Conservation (phyloP, 2,329 filamentous ascomycete species). For the Endothia cerciana region DNA sequence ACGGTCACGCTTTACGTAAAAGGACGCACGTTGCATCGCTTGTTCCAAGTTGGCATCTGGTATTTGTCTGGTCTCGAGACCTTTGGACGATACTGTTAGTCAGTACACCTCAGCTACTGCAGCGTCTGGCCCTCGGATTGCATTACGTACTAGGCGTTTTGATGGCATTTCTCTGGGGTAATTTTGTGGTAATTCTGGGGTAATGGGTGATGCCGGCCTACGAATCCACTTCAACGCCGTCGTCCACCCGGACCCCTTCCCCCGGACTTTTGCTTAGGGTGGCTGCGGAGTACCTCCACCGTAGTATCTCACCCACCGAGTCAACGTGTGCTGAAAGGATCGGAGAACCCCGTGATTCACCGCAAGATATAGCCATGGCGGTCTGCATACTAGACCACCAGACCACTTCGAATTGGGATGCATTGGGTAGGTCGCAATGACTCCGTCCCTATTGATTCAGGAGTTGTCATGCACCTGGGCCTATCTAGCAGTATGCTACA, state of each 20-base stretch:
- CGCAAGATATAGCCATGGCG: neutral
- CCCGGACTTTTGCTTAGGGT: neutral
- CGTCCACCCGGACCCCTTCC: too few relatives aligned
- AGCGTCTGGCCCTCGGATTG: slow-evolving; percentile 2
- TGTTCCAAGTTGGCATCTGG: neutral
- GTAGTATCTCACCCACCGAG: neutral
- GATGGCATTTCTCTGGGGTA: slow-evolving; percentile 25
- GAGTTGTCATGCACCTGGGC: neutral
- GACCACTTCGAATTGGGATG: neutral
- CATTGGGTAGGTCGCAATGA: neutral
- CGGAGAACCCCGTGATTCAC: neutral
- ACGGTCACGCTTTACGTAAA: slow-evolving; percentile 26
- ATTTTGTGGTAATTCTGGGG: slow-evolving; percentile 29
- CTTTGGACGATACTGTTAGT: slow-evolving; percentile 1
- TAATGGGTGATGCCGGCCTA: slow-evolving; percentile 14
- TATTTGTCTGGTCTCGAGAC: slow-evolving; percentile 10
- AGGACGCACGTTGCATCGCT: neutral
- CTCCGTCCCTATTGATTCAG: neutral
- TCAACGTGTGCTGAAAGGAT: neutral
- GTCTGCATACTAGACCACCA: neutral
- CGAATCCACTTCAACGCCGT: neutral
- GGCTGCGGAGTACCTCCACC: neutral
- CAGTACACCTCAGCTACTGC: slow-evolving; percentile 2
- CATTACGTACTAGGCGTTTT: slow-evolving; percentile 29
- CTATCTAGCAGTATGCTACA: too few relatives aligned